Evolutionary conservation across 805 yeast genomes (phyloP).

Genomic region (Brettanomyces sp.): DNA sequence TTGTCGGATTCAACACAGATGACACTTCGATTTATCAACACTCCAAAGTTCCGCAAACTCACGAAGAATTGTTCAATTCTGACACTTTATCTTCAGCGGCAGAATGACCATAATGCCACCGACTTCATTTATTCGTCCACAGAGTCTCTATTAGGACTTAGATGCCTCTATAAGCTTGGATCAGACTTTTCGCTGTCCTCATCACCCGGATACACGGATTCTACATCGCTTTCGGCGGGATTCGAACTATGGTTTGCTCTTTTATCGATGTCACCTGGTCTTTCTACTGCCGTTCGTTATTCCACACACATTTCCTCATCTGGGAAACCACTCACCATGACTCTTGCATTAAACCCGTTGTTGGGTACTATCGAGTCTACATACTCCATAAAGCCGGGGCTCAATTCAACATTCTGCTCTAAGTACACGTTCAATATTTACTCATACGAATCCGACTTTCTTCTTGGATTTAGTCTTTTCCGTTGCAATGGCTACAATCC

Average conservation of each 20-base stretch:
- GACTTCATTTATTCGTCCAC: conserved; percentile 78
- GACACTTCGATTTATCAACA: conserved; percentile 67
- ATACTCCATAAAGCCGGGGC: conserved; percentile 74
- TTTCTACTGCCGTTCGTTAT: conserved; percentile 78
- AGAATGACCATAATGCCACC: conserved; percentile 50
- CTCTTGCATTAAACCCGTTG: conserved; percentile 79
- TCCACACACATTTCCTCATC: conserved; percentile 71
- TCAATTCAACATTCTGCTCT: conserved; percentile 68
- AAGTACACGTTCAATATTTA: conserved; percentile 83
- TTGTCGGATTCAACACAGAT: conserved; percentile 53
- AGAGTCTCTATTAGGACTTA: conserved; percentile 73
- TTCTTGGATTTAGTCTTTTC: conserved; percentile 83
- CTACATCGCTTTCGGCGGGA: conserved; percentile 58
- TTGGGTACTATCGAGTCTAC: conserved; percentile 85
- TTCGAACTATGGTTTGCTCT: conserved; percentile 87
- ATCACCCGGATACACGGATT: conserved; percentile 7
- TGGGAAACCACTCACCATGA: conserved; percentile 83
- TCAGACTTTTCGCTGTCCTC: conserved; percentile 4
- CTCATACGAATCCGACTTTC: conserved; percentile 80
- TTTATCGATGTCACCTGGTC: conserved; percentile 75
- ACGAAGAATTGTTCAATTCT: conserved; percentile 33
- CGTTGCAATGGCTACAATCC: conserved; percentile 18
- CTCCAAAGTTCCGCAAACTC: conserved; percentile 24
- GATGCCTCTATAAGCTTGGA: conserved; percentile 66
- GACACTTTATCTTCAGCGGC: conserved; percentile 64